Base-by-base conservation (phyloP, 345 rosid species). In the Eutrema japonicum region DNA sequence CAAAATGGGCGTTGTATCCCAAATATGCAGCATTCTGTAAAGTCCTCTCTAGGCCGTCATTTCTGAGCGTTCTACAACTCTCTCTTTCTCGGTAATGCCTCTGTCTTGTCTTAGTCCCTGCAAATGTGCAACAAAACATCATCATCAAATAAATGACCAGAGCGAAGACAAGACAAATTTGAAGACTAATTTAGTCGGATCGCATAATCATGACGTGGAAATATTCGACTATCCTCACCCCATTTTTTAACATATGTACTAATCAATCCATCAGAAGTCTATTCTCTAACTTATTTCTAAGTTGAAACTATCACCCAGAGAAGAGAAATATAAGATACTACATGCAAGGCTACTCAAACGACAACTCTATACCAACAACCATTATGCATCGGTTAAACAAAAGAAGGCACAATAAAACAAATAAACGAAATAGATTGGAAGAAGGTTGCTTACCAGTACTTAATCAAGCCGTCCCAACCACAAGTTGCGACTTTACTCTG, bases 401-500 rank as follows among this genome's bases (percentile, higher is more conserved):
- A 37, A 46, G 4, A 29, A 22, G 64, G 37, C 38, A 60, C 0
- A 4, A 2, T n/a, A 32, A 3, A 47, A 30, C 7, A 37, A 55
- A 22, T 6, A 57, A 53, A 72, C 8, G 12, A 62, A 62, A 8
- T 3, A 53, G 47, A 42, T 3, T 55, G 62, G 26, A 48, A 52
- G 43, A 79, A 37, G 72, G 13, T 42, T 42, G 76, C 96, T 74
- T 64, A 95, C 98, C 97, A 95, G 82, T 95, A 95, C 84, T 95
- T 92, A 64, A 95, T 95, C 79, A 92, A 81, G 79, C 99, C 99
- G 64, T 95, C 99, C 99, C 99, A 95, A 68, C 99, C 91, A 83
- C 99, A 95, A 16, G 99, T 95, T 35, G 98, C 99, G 4, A 92
- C 99, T 84, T 90, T 95, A 75, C 99, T 95, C 75, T 88, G 97